A percentile compares a stretch with the other conserved stretches of the same genome.
Conservation (phyloP, 352 stramenopile genomes). For the Pythium brachiatum region DNA sequence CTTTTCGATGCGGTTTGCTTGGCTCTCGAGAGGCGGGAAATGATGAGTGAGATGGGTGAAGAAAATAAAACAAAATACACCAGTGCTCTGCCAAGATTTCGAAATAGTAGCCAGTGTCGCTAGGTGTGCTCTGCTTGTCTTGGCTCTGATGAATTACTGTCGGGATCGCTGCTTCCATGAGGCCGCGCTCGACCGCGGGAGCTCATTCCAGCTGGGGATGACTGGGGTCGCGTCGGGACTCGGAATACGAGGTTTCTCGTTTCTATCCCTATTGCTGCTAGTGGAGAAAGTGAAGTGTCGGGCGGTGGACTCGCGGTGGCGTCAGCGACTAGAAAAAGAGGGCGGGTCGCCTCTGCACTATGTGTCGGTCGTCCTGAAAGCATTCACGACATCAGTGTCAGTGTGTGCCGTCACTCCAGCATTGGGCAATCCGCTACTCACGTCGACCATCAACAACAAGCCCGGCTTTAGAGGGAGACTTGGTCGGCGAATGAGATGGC, state of each 20-base stretch:
- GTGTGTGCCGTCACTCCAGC: not conserved
- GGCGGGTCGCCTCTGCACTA: slow-evolving; percentile 16
- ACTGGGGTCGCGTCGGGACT: slow-evolving; percentile 44
- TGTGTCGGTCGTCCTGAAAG: slow-evolving; percentile 18
- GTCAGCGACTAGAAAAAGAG: not conserved
- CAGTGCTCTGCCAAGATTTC: too few relatives aligned
- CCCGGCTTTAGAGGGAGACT: slow-evolving; percentile 9
- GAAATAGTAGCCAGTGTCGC: too few relatives aligned
- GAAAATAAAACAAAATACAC: not conserved
- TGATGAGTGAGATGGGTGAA: not conserved
- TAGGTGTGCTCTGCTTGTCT: too few relatives aligned
- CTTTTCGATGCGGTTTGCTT: slow-evolving; percentile 10
- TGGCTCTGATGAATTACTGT: too few relatives aligned
- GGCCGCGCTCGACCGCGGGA: slow-evolving; percentile 4
- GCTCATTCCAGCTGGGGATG: slow-evolving; percentile 32
- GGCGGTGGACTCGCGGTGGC: not conserved
- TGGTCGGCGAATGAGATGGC: slow-evolving; percentile 3
- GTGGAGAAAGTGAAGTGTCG: not conserved
- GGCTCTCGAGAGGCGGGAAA: not conserved
- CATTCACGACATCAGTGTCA: not conserved
- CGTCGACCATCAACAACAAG: slow-evolving; percentile 15
- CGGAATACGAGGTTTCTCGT: not conserved
- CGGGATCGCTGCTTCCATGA: too few relatives aligned
- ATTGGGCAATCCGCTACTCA: not conserved
- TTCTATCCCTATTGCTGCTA: not conserved